phyloP scores from a whole-genome alignment of 495 filamentous ascomycete genomes.

The Neurospora sp. region DNA sequence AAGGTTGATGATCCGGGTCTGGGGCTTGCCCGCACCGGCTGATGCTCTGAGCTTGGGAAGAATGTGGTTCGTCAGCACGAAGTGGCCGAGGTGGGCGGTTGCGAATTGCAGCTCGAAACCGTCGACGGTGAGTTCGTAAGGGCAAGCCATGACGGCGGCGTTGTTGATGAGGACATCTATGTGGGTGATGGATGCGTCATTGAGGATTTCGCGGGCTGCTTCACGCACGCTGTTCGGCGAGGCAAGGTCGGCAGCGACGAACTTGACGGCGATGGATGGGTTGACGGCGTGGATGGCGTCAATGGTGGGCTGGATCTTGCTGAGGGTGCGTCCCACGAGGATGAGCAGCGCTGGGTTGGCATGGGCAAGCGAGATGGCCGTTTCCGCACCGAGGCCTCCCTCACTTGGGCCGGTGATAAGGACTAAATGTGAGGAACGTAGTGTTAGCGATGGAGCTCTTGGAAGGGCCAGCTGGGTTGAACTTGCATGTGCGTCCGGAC shows the following conservation, averaged over 20 bases:
- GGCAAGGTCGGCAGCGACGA: conserved; percentile 37
- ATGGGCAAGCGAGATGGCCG: conserved; percentile 33
- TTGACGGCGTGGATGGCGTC: conserved; percentile 30
- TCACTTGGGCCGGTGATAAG: conserved; percentile 43
- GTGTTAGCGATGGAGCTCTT: neutral
- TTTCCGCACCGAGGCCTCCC: conserved; percentile 36
- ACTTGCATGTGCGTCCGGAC: conserved; percentile 28
- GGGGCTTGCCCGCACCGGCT: conserved; percentile 4
- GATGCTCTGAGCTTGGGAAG: conserved; percentile 33
- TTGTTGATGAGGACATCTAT: conserved; percentile 64
- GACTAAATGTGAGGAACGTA: conserved; percentile 11
- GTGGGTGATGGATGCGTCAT: conserved; percentile 34
- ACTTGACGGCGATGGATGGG: conserved; percentile 26
- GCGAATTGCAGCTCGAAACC: conserved; percentile 47
- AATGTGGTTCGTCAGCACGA: conserved; percentile 46
- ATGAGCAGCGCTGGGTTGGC: conserved; percentile 33
- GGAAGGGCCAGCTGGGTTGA: neutral
- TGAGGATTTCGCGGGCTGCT: conserved; percentile 37
- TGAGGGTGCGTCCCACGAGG: conserved; percentile 30
- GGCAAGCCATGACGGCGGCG: conserved; percentile 52
- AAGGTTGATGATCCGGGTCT: conserved; percentile 26
- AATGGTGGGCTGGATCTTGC: conserved; percentile 30
- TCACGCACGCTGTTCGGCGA: conserved; percentile 39
- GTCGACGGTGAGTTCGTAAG: conserved; percentile 33
- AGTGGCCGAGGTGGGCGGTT: conserved; percentile 50